phyloP scores from a whole-genome alignment of 1,139 yeast genomes.

The Taphrina populina region DNA sequence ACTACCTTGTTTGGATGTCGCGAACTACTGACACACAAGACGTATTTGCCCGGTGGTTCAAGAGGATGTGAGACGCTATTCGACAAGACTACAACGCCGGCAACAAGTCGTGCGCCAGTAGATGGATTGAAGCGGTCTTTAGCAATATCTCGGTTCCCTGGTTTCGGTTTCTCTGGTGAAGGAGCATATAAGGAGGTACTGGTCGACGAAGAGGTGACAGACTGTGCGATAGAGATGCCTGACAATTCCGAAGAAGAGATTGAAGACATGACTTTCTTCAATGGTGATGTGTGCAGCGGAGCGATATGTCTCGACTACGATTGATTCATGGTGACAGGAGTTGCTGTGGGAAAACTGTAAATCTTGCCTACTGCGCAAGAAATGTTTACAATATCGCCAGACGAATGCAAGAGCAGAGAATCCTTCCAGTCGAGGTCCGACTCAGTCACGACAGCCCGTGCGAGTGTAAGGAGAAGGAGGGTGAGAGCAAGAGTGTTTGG shows the following conservation, averaged over 20 bases:
- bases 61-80: constrained; percentile 50
- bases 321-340: constrained; percentile 12
- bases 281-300: too few relatives aligned
- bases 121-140: constrained; percentile 33
- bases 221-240: not conserved
- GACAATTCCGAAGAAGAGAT: constrained; percentile 6
- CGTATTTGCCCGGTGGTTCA: constrained; percentile 41
- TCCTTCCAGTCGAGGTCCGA: too few relatives aligned
- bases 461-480: too few relatives aligned
- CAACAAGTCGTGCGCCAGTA: constrained; percentile 76
- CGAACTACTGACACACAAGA: constrained; percentile 74
- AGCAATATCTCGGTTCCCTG: constrained; percentile 19
- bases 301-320: too few relatives aligned
- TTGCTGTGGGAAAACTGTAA: too few relatives aligned
- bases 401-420: too few relatives aligned
- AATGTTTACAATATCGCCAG: too few relatives aligned
- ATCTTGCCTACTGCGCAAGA: too few relatives aligned
- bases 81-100: constrained; percentile 82
- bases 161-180: constrained; percentile 17
- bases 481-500: too few relatives aligned
- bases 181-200: constrained; percentile 14
- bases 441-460: too few relatives aligned
- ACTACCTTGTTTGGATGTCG: constrained; percentile 62
- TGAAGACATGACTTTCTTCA: too few relatives aligned
- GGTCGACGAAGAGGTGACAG: constrained; percentile 6